Conservation (phyloP, 345 rosid genomes). For the Gossypium herbaceum region DNA sequence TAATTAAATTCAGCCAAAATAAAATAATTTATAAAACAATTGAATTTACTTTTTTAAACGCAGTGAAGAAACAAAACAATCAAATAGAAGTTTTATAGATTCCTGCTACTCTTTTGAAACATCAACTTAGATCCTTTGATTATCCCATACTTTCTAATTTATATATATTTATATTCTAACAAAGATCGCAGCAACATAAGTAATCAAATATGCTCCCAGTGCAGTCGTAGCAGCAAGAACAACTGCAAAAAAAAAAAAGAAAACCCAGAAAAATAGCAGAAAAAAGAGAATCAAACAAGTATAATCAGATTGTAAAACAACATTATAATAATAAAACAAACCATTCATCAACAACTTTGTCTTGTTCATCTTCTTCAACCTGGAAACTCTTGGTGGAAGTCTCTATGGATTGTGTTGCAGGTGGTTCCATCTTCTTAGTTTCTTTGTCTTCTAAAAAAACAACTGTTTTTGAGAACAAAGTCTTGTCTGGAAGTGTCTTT, state of each 20-base stretch:
- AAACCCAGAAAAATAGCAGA: not conserved
- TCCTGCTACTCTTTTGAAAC: not conserved
- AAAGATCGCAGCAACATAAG: constrained; percentile 33
- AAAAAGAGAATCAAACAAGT: not conserved
- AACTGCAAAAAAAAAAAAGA: constrained; percentile 26
- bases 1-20: not conserved
- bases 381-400: constrained; percentile 25
- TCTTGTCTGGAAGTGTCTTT: no score
- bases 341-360: constrained; percentile 36
- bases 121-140: not conserved
- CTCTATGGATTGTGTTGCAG: constrained; percentile 31
- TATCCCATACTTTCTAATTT: not conserved
- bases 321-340: not conserved
- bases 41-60: not conserved
- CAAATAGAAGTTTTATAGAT: not conserved
- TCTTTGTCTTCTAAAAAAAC: not conserved
- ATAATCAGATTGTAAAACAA: not conserved
- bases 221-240: constrained; percentile 53
- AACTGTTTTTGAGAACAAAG: not conserved
- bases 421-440: constrained; percentile 32
- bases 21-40: not conserved
- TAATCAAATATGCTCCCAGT: constrained; percentile 31
- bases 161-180: not conserved
- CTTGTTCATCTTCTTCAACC: constrained; percentile 34
- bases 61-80: not conserved